These are phyloP conservation scores for Rhodocollybia butyracea DNA, from an alignment of 768 basidiomycete genomes.

Conservation along the genomic window DNA sequence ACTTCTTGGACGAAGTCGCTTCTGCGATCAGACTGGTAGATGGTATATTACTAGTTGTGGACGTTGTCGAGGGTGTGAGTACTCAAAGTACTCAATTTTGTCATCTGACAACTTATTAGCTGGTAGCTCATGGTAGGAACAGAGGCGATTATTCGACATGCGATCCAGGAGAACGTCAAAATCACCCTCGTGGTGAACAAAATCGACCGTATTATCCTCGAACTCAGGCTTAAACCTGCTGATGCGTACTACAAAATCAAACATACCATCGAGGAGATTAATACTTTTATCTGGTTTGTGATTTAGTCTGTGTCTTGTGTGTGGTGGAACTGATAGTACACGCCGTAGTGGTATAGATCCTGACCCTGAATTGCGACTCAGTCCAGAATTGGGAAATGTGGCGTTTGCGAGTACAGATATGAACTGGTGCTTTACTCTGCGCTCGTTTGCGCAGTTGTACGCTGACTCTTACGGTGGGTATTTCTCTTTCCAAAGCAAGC, in stretches of 20 bases:
- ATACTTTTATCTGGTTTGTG: conserved; percentile 85
- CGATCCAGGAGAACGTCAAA: conserved; percentile 84
- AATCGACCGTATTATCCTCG: conserved; percentile 94
- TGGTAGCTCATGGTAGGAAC: conserved; percentile 87
- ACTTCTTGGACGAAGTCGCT: conserved; percentile 98
- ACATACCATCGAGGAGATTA: conserved; percentile 98
- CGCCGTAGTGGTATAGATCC: conserved; percentile 71
- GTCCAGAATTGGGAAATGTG: conserved; percentile 94
- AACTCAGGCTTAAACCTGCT: conserved; percentile 90
- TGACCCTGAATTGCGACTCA: conserved; percentile 82
- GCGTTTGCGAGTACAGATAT: conserved; percentile 97
- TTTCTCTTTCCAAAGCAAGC: not conserved
- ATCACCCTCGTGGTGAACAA: conserved; percentile 96
- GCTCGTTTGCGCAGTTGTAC: conserved; percentile 95
- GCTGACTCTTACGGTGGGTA: conserved; percentile 82
- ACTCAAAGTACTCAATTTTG: conserved; percentile 10
- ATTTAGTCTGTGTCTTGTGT: not conserved
- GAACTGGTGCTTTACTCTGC: conserved; percentile 96
- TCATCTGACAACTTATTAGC: conserved; percentile 15
- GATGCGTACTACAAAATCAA: conserved; percentile 99
- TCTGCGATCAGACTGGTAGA: conserved; percentile 83
- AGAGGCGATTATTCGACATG: conserved; percentile 84
- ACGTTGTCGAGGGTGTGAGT: conserved; percentile 97
- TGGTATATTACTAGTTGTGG: conserved; percentile 91
- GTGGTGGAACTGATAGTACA: not conserved